Conservation (phyloP, 106 monocot genomes). For the Allium cepa region DNA sequence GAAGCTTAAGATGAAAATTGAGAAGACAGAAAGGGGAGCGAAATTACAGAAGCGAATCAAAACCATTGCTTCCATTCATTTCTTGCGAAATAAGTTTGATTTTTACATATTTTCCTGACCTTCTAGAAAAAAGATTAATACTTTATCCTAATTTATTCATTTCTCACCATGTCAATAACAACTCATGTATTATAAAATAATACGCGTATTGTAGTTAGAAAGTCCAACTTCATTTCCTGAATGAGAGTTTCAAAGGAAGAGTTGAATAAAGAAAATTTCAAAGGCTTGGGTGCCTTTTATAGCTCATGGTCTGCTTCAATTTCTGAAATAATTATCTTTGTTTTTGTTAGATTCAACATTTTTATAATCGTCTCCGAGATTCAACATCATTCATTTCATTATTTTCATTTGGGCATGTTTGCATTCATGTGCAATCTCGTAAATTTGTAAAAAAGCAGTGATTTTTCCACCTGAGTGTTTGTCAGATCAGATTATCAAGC, state of each 20-base stretch:
- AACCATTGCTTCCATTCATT: not conserved
- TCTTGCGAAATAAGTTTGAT: not conserved
- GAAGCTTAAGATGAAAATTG: no score
- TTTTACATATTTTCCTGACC: not conserved
- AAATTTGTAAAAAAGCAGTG: not conserved
- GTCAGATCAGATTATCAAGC: no score
- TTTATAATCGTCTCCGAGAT: not conserved
- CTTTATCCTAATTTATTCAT: not conserved
- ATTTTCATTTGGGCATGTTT: no score
- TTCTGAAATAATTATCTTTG: constrained; percentile 1
- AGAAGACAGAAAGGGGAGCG: not conserved
- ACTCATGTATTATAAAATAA: not conserved
- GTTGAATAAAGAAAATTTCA: constrained; percentile 8
- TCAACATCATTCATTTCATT: no score
- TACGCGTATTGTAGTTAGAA: not conserved
- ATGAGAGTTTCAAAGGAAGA: not conserved
- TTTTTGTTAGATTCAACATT: not conserved
- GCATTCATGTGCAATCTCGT: no score
- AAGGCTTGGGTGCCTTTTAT: not conserved
- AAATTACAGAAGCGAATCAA: not conserved
- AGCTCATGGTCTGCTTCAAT: constrained; percentile 4
- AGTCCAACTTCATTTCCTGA: not conserved
- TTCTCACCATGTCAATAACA: not conserved
- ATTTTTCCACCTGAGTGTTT: not conserved
- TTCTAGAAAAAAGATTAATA: not conserved